Evolutionary conservation across 2,329 filamentous ascomycete species (phyloP).

Genomic region (Colletotrichum noveboracense): DNA sequence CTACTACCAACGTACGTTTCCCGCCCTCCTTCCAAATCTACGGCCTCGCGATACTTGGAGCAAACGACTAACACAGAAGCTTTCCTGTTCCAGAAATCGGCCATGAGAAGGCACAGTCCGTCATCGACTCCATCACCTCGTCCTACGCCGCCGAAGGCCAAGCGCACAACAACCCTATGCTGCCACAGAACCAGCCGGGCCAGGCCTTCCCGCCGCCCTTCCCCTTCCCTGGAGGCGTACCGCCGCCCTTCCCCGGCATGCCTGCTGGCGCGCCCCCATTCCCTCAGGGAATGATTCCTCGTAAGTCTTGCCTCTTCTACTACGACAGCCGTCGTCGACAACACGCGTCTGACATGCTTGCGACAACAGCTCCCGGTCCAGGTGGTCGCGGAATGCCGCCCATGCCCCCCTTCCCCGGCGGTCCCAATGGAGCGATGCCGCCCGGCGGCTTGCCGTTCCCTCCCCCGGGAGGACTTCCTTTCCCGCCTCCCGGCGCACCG

Average conservation of each 20-base stretch:
- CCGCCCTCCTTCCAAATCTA: not conserved
- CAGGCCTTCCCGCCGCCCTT: constrained; percentile 59
- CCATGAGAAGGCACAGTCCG: constrained; percentile 96
- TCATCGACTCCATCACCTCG: constrained; percentile 96
- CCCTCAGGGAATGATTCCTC: constrained; percentile 49
- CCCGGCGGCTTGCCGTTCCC: constrained; percentile 51
- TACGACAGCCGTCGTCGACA: not conserved
- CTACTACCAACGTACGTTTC: constrained; percentile 86
- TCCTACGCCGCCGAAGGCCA: constrained; percentile 96
- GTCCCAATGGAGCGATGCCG: constrained; percentile 40
- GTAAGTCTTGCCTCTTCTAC: constrained; percentile 46
- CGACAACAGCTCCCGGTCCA: constrained; percentile 49
- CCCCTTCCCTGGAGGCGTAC: constrained; percentile 66
- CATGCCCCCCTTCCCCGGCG: constrained; percentile 49
- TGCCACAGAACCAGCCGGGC: constrained; percentile 70
- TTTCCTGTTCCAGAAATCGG: constrained; percentile 76
- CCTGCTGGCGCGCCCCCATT: constrained; percentile 45
- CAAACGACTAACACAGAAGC: not conserved
- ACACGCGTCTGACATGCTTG: not conserved
- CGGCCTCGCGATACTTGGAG: not conserved
- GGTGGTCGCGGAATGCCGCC: constrained; percentile 56
- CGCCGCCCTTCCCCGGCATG: constrained; percentile 65
- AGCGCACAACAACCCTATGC: constrained; percentile 83
- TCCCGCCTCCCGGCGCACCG: constrained; percentile 28
- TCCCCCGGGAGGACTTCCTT: constrained; percentile 36